phyloP scores from a whole-genome alignment of 164 flowering plant species.

The Liquidambar formosana region DNA sequence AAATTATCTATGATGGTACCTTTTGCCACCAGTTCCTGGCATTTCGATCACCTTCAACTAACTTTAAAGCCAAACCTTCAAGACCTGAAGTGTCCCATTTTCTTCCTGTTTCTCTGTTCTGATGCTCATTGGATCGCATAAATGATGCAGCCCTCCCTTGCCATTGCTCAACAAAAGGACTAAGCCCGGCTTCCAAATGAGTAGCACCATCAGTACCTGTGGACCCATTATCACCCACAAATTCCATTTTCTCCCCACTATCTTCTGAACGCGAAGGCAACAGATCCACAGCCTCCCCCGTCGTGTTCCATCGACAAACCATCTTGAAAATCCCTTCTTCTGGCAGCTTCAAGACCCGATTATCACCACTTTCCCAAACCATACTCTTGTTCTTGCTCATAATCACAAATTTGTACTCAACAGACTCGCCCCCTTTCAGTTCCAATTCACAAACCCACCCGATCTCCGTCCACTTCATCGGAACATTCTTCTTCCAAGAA shows the following conservation, averaged over 20 bases:
- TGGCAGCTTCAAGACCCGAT: conserved; percentile 60
- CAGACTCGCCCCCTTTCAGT: conserved; percentile 40
- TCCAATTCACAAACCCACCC: conserved; percentile 81
- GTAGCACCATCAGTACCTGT: conserved; percentile 11
- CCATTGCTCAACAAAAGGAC: conserved; percentile 92
- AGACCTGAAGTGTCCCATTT: conserved; percentile 83
- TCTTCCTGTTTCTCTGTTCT: conserved; percentile 46
- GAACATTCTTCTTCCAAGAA: conserved; percentile 72
- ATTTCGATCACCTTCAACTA: conserved; percentile 76
- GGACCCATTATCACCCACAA: conserved; percentile 28
- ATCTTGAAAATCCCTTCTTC: conserved; percentile 50
- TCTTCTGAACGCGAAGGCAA: conserved; percentile 27
- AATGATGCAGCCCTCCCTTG: conserved; percentile 71
- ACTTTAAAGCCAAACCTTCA: conserved; percentile 62
- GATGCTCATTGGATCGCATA: conserved; percentile 84
- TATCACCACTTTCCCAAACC: conserved; percentile 78
- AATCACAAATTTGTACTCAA: conserved; percentile 81
- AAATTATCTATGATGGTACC: too few relatives aligned
- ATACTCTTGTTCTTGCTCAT: conserved; percentile 40
- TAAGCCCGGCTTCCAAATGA: conserved; percentile 36
- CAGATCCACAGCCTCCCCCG: conserved; percentile 52
- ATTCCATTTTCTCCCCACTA: conserved; percentile 18
- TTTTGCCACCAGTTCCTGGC: conserved; percentile 92
- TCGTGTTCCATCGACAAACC: conserved; percentile 71
- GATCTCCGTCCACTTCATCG: conserved; percentile 68